Base-by-base conservation (phyloP, 495 filamentous ascomycete species). In the Aspergillus asperescens region DNA sequence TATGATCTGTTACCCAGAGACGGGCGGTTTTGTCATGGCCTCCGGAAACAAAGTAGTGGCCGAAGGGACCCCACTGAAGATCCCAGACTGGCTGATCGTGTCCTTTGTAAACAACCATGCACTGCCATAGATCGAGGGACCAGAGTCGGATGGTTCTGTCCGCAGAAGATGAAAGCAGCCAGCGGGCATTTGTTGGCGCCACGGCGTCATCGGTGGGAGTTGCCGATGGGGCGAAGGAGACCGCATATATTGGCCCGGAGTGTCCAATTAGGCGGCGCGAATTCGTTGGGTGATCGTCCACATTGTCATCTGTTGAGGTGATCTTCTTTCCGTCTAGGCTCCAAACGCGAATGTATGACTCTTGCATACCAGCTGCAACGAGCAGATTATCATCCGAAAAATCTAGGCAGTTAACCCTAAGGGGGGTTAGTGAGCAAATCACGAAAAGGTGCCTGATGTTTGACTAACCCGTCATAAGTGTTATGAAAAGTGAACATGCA, bases 401-500 rank as follows among this genome's bases (percentile, higher is more conserved):
- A 56, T 97, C 92, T 52, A 96, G 75, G 65, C 88, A 95, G 24
- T 88, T 92, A 35, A 95, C 77, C 19, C 92, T 97, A 58, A 8
- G 28, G 28, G 75, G 50, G 77, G 62, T 53, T 50, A 50, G 13
- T 13, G 37, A 25, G 13, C 3, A 24, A 45, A 42, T 22, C 20
- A n/a, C 10, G 23, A 27, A 20, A n/a, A 32, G 13, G 2, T 15
- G 7, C 1, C 18, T 39, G n/a, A 29, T 19, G 32, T n/a, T 13
- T 10, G 19, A 42, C 81, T 74, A 73, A 95, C 91, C 79, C 83
- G 60, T 95, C 88, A 52, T 87, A 81, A 6, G 89, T 95, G 65
- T 98, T 97, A 72, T 98, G 94, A 60, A 96, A 95, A 0, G 93
- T 97, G 61, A 90, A 95, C 87, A 97, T 96, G 76, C 83, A 88